These are phyloP conservation scores for Astrothelium macrocarpum DNA, from an alignment of 495 filamentous ascomycete genomes.

Conservation along the genomic window DNA sequence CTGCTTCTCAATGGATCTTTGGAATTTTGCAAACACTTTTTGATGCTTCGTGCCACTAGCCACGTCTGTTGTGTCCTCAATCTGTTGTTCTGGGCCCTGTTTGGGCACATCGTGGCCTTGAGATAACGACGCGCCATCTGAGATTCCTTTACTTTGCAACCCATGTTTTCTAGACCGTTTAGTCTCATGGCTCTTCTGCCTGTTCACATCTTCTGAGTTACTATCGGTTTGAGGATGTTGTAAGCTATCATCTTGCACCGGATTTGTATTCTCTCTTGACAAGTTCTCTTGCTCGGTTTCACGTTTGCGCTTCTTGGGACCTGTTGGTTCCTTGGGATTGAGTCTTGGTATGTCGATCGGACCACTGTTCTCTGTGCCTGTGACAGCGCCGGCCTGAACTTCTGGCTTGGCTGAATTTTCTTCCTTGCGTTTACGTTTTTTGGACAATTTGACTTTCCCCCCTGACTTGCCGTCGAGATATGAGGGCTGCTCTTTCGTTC, in stretches of 20 bases:
- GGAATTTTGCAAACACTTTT: slow-evolving; percentile 29
- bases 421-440: slow-evolving; percentile 1
- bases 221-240: too few species aligned
- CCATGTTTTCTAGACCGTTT: background rate
- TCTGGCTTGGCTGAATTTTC: background rate
- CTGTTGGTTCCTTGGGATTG: background rate
- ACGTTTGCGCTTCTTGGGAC: background rate
- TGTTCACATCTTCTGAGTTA: background rate
- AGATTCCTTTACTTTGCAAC: background rate
- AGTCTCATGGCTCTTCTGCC: background rate
- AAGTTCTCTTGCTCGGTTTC: background rate
- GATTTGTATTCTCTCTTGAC: background rate
- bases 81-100: slow-evolving; percentile 20
- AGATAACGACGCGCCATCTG: background rate
- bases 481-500: background rate
- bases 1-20: slow-evolving; percentile 20
- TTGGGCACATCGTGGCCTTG: slow-evolving; percentile 14
- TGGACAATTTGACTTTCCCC: background rate
- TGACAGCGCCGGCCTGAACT: background rate
- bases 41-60: slow-evolving; percentile 24
- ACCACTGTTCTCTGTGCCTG: background rate
- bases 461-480: background rate
- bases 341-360: background rate
- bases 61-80: slow-evolving; percentile 19
- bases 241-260: background rate